Evolutionary conservation across 2,329 filamentous ascomycete species (phyloP).

Genomic region (Nakataea oryzae): DNA sequence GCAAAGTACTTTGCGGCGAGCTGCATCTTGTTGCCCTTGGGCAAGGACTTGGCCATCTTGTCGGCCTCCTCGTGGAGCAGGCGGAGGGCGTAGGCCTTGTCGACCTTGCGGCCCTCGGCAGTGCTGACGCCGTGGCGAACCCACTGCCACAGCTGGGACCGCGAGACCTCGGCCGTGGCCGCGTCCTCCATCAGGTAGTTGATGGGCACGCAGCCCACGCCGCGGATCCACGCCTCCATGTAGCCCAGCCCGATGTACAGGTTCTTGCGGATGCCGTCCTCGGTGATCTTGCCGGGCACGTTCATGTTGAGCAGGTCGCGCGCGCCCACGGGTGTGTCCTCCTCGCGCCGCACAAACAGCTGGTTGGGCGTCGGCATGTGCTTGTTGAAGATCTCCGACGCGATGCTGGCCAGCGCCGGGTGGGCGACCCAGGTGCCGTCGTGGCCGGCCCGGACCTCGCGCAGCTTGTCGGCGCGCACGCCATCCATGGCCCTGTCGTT

Average conservation of each 20-base stretch:
- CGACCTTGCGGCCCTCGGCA: slow-evolving; percentile 80
- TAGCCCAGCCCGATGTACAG: slow-evolving; percentile 92
- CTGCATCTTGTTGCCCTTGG: slow-evolving; percentile 83
- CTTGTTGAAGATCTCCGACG: slow-evolving; percentile 90
- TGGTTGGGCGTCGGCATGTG: slow-evolving; percentile 99
- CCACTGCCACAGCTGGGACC: slow-evolving; percentile 97
- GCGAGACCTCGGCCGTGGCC: slow-evolving; percentile 90
- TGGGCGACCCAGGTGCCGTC: slow-evolving; percentile 97
- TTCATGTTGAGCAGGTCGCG: slow-evolving; percentile 98
- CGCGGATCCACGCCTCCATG: slow-evolving; percentile 97
- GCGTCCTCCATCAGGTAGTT: slow-evolving; percentile 99
- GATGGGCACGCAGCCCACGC: slow-evolving; percentile 91
- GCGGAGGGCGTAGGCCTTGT: slow-evolving; percentile 82
- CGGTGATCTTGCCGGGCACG: slow-evolving; percentile 82
- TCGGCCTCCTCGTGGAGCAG: slow-evolving; percentile 80
- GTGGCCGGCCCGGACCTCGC: slow-evolving; percentile 89
- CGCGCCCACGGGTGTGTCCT: slow-evolving; percentile 76
- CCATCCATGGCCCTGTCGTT: slow-evolving; percentile 93
- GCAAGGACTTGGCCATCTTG: slow-evolving; percentile 60
- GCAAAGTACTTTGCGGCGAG: slow-evolving; percentile 90
- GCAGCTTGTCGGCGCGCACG: slow-evolving; percentile 89
- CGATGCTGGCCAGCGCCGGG: slow-evolving; percentile 80
- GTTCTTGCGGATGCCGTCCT: slow-evolving; percentile 95
- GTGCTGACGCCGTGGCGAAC: slow-evolving; percentile 63
- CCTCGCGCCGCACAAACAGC: slow-evolving; percentile 68